phyloP scores from a whole-genome alignment of 768 basidiomycete genomes.

The Suillus cothurnatus region DNA sequence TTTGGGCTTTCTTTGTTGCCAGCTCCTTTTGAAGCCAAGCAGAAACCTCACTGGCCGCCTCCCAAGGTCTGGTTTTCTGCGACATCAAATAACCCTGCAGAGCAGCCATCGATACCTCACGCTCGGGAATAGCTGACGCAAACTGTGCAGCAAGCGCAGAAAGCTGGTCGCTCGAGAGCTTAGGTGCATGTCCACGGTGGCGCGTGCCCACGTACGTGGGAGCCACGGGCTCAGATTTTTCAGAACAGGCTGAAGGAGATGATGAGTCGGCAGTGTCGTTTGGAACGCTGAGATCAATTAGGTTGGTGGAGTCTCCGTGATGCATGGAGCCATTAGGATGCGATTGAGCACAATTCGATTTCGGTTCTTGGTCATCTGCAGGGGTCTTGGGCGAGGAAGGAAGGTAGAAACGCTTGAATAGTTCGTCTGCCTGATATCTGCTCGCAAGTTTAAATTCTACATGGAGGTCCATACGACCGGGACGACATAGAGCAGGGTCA shows the following conservation, averaged over 20 bases:
- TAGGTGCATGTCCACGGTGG: constrained; percentile 41
- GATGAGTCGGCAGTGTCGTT: neutral
- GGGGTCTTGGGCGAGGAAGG: constrained; percentile 28
- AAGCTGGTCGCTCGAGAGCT: constrained; percentile 42
- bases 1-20: constrained; percentile 7
- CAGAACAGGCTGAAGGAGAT: constrained; percentile 10
- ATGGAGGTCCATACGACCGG: constrained; percentile 81
- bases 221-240: constrained; percentile 18
- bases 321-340: neutral
- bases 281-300: constrained; percentile 20
- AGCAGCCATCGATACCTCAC: constrained; percentile 43
- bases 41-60: constrained; percentile 49
- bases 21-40: constrained; percentile 54
- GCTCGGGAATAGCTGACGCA: constrained; percentile 51
- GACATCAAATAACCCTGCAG: constrained; percentile 67
- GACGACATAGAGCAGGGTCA: constrained; percentile 74
- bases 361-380: neutral
- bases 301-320: constrained; percentile 4
- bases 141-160: constrained; percentile 57
- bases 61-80: constrained; percentile 60
- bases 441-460: constrained; percentile 79
- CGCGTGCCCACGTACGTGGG: constrained; percentile 17
- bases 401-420: constrained; percentile 71
- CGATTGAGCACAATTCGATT: constrained; percentile 1
- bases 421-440: constrained; percentile 61